Evolutionary conservation across 2,329 filamentous ascomycete genomes (phyloP).

Genomic region (Beauveria scarabaeidicola): DNA sequence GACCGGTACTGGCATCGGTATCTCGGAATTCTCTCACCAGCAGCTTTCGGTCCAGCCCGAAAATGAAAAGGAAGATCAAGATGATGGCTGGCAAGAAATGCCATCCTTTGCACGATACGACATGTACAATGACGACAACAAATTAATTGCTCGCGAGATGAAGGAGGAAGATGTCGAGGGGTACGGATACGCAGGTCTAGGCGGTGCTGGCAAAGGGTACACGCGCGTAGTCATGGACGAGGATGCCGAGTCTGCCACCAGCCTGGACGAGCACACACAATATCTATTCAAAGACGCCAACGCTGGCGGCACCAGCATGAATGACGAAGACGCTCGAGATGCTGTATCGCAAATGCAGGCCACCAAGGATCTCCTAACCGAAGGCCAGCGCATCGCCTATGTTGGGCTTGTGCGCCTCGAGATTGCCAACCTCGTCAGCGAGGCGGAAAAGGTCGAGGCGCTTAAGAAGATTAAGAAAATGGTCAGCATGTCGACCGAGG

Average conservation of each 20-base stretch:
- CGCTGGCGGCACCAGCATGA: constrained; percentile 49
- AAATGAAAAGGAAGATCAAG: constrained; percentile 45
- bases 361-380: constrained; percentile 89
- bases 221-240: constrained; percentile 93
- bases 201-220: constrained; percentile 89
- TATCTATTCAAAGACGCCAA: constrained; percentile 83
- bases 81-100: constrained; percentile 87
- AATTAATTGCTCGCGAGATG: constrained; percentile 73
- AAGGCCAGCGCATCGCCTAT: constrained; percentile 92
- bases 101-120: constrained; percentile 87
- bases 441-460: constrained; percentile 52
- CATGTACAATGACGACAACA: constrained; percentile 91
- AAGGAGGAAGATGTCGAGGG: constrained; percentile 61
- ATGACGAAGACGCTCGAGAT: constrained; percentile 78
- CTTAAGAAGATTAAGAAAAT: constrained; percentile 65
- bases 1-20: constrained; percentile 27
- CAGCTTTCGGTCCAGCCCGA: constrained; percentile 53
- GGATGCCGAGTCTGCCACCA: constrained; percentile 86
- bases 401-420: constrained; percentile 81
- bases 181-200: constrained; percentile 66
- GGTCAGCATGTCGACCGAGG: constrained; percentile 60
- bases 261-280: constrained; percentile 93
- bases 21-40: constrained; percentile 89
- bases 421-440: constrained; percentile 67
- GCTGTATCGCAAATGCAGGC: constrained; percentile 85